phyloP scores from a whole-genome alignment of 2,329 filamentous ascomycete genomes.

The Claviceps paspali region DNA sequence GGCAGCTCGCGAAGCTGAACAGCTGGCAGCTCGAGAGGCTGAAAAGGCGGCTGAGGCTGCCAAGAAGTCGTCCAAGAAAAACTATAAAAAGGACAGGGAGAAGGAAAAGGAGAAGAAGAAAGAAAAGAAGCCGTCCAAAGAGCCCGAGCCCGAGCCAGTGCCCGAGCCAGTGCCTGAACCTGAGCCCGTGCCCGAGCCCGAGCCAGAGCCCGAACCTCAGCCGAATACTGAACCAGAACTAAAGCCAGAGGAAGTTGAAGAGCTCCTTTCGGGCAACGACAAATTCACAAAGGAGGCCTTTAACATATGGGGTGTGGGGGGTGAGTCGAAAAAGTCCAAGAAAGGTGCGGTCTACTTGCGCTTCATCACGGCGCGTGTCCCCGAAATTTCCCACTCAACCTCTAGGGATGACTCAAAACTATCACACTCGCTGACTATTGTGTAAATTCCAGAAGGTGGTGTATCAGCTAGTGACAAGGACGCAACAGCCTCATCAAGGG shows the following conservation, averaged over 20 bases:
- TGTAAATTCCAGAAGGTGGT: constrained; percentile 29
- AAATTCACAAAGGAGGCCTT: constrained; percentile 28
- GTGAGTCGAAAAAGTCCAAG: constrained; percentile 25
- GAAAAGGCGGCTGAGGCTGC: constrained; percentile 17
- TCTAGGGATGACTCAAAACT: constrained; percentile 25
- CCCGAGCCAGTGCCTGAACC: constrained; percentile 7
- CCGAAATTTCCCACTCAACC: constrained; percentile 6
- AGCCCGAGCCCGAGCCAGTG: constrained; percentile 6
- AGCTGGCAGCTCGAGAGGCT: constrained; percentile 14
- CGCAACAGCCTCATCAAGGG: constrained; percentile 23
- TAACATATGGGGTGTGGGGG: constrained; percentile 38
- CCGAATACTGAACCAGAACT: constrained; percentile 17
- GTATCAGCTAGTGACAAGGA: constrained; percentile 20
- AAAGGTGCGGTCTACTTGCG: constrained; percentile 20
- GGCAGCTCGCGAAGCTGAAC: constrained; percentile 10
- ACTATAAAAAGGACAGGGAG: constrained; percentile 15
- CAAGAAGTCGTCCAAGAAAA: constrained; percentile 26
- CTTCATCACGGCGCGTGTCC: constrained; percentile 8
- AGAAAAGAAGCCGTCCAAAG: constrained; percentile 8
- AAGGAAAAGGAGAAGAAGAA: constrained; percentile 12
- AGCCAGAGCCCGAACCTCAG: constrained; percentile 7
- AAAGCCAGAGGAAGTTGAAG: constrained; percentile 27
- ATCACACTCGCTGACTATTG: constrained; percentile 33
- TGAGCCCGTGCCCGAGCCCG: constrained; percentile 7
- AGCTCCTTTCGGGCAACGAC: constrained; percentile 21